Evolutionary conservation across 2,329 filamentous ascomycete species (phyloP).

Genomic region (Zymoseptoria tritici): DNA sequence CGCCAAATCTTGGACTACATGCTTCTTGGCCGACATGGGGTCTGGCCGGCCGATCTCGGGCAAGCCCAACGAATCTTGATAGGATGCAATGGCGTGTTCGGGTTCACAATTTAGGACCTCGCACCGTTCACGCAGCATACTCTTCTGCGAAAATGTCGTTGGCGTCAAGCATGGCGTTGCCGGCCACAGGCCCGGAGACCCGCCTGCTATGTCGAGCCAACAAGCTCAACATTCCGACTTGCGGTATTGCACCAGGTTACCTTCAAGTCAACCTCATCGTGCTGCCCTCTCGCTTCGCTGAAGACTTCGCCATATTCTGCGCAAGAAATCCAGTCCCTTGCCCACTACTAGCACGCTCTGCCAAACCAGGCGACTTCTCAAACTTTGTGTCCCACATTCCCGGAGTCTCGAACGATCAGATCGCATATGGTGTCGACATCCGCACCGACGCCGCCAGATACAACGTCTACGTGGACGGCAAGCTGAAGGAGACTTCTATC

Average conservation of each 20-base stretch:
- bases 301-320: slow-evolving; percentile 53
- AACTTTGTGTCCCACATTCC: slow-evolving; percentile 34
- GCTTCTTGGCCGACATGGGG: background rate
- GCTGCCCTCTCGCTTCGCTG: slow-evolving; percentile 49
- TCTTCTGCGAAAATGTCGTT: background rate
- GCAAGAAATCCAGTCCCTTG: slow-evolving; percentile 56
- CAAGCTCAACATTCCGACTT: slow-evolving; percentile 39
- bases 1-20: background rate
- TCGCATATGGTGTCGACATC: slow-evolving; percentile 46
- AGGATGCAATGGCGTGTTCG: background rate
- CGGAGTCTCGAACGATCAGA: slow-evolving; percentile 22
- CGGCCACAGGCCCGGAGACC: background rate
- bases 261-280: slow-evolving; percentile 58
- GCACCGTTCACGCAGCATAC: background rate
- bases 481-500: slow-evolving; percentile 33
- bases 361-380: slow-evolving; percentile 36
- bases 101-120: background rate
- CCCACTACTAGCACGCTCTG: slow-evolving; percentile 51
- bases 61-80: background rate
- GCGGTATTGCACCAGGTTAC: slow-evolving; percentile 48
- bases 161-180: background rate
- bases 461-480: slow-evolving; percentile 49
- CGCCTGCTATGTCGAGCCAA: slow-evolving; percentile 41
- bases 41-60: background rate
- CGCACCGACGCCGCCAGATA: slow-evolving; percentile 53